Evolutionary conservation across 169 alveolate species (phyloP).

Genomic region (Cystoisospora suis): DNA sequence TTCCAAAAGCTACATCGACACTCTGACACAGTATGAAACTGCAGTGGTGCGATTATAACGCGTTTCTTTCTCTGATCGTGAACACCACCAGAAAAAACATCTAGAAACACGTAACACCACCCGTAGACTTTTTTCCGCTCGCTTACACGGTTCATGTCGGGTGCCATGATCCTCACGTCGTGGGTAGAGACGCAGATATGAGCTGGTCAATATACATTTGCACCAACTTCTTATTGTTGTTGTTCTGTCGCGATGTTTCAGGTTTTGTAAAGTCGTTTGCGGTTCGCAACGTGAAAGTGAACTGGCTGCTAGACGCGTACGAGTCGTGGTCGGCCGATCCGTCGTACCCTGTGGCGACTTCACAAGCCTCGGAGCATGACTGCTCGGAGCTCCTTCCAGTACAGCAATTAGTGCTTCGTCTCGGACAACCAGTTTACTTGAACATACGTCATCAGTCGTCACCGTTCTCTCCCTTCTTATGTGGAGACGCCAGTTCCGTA

Average conservation of each 20-base stretch:
- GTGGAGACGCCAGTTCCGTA: background rate
- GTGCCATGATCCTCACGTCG: too few relatives aligned
- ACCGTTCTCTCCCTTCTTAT: background rate
- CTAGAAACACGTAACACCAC: too few relatives aligned
- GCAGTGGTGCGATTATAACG: too few relatives aligned
- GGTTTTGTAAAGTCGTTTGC: constrained; percentile 48
- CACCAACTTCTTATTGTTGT: too few relatives aligned
- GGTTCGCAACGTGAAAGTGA: constrained; percentile 34
- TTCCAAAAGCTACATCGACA: too few relatives aligned
- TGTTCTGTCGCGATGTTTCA: background rate
- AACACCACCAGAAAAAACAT: too few relatives aligned
- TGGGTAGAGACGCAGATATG: too few relatives aligned
- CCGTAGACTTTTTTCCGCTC: too few relatives aligned
- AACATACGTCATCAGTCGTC: background rate
- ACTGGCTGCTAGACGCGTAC: constrained; percentile 22
- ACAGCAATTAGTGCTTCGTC: constrained; percentile 39
- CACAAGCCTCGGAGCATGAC: constrained; percentile 9
- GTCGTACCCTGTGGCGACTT: background rate
- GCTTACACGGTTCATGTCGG: too few relatives aligned
- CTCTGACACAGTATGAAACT: too few relatives aligned
- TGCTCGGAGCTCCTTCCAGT: constrained; percentile 34
- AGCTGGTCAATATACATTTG: too few relatives aligned
- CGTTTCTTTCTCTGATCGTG: too few relatives aligned
- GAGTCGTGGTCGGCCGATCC: constrained; percentile 34
- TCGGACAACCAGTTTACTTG: constrained; percentile 44